phyloP scores from a whole-genome alignment of 2,329 filamentous ascomycete species.

The Fusarium austroafricanum region DNA sequence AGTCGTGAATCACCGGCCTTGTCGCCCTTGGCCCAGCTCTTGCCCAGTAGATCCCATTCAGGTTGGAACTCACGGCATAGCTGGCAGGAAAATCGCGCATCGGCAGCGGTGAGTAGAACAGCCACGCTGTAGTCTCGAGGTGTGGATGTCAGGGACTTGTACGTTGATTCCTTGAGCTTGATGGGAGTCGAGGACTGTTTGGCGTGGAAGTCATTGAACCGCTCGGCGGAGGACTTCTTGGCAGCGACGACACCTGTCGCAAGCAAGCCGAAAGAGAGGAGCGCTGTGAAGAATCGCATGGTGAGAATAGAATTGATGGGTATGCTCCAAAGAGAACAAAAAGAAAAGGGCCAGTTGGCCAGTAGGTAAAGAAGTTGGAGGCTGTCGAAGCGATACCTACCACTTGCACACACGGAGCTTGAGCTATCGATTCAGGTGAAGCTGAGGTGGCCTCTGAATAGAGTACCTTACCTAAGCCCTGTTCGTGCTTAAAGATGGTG shows the following conservation, averaged over 20 bases:
- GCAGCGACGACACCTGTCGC: slow-evolving; percentile 70
- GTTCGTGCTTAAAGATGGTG: neutral
- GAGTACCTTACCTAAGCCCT: slow-evolving; percentile 40
- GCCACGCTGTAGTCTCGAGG: slow-evolving; percentile 87
- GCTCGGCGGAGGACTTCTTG: slow-evolving; percentile 72
- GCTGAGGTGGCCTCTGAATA: slow-evolving; percentile 52
- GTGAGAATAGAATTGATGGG: slow-evolving; percentile 48
- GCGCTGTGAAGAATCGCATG: slow-evolving; percentile 76
- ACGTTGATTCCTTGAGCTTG: slow-evolving; percentile 81
- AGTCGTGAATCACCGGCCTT: slow-evolving; percentile 77
- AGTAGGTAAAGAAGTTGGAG: slow-evolving; percentile 7
- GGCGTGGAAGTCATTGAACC: slow-evolving; percentile 77
- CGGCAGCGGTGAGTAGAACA: slow-evolving; percentile 87
- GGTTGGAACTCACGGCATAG: slow-evolving; percentile 92
- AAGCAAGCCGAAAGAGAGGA: slow-evolving; percentile 73
- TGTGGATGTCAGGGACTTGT: slow-evolving; percentile 77
- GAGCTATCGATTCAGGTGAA: slow-evolving; percentile 43
- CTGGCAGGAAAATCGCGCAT: slow-evolving; percentile 83
- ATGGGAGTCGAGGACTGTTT: slow-evolving; percentile 75
- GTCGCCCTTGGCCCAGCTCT: slow-evolving; percentile 89
- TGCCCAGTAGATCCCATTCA: slow-evolving; percentile 89
- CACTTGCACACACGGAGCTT: slow-evolving; percentile 16
- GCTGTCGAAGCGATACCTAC: slow-evolving; percentile 19
- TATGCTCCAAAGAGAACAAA: neutral
- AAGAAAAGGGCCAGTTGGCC: slow-evolving; percentile 43